Percentiles rank a stretch among this genome's conserved stretches.
phyloP scores from a whole-genome alignment of 78 protist species.

The slime mould (Dictyostelium discoideum) region dicty_2.7 NC_007088.5:2635001-2635500 shows the following conservation, averaged over 20 bases:
- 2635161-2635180: not conserved
- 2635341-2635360: not conserved
- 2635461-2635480: not conserved
- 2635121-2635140: not conserved
- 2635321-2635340: not conserved
- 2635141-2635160: not conserved
- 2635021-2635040: not conserved
- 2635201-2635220: no score
- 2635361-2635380: not conserved
- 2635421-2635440: not conserved
- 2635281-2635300: not conserved
- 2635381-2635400: not conserved
- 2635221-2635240: no score
- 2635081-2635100: not conserved
- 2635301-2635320: not conserved
- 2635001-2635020: no score
- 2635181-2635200: not conserved
- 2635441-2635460: not conserved
- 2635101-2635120: not conserved
- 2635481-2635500: not conserved
- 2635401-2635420: not conserved
- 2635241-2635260: not conserved
- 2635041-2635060: not conserved
- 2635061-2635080: not conserved
- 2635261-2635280: not conserved